Evolutionary conservation across 2,329 filamentous ascomycete species (phyloP), one percentile per base, ranked within the genome.

Genomic region (Ophiostoma triangulosporum): DNA sequence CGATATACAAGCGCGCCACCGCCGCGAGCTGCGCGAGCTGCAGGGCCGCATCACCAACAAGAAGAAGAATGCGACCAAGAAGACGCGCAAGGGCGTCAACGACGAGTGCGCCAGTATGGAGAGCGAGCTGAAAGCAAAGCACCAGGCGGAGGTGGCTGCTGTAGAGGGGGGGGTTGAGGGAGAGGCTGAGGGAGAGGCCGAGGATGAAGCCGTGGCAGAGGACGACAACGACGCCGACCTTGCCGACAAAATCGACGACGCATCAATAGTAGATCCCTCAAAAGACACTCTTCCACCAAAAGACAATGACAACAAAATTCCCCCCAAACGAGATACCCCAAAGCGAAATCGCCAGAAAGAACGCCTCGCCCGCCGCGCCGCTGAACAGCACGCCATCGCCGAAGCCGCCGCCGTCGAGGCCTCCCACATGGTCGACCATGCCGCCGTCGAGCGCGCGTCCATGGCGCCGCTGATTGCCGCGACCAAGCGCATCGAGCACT

Each of bases 31-130:
- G 66, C 84, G 83, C 61, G 91, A 97, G 57, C 76, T 98, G 26
- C 87, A 95, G 66, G 78, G 81, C 50, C 83, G 84, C 56, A 82
- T 94, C 63, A 96, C 88, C 5, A 89, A 85, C 70, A 97, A 96
- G 76, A 98, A 96, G 75, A 97, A 96, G 74, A 84, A 86, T 70
- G 90, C 93, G 15, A 94, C 85, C 48, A 98, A 97, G 70, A 88
- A 81, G 80, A 90, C 76, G 61, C 80, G 72, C 63, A 88, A 84
- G 65, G 82, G 83, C 27, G 73, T 91, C 63, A 88, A 85, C 38
- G 75, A 84, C 51, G 86, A 91, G 64, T 88, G 87, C 60, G 83
- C 84, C 56, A 73, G 78, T 52, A 72, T 88, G 59, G 86, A 91
- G 66, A 72, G 77, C 7, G 69, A 78, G 53, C 64, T 87, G 40